Percentiles rank a stretch among this genome's conserved stretches.
Conservation (phyloP, 2,329 filamentous ascomycete genomes). For the Venturia carpophila region DNA sequence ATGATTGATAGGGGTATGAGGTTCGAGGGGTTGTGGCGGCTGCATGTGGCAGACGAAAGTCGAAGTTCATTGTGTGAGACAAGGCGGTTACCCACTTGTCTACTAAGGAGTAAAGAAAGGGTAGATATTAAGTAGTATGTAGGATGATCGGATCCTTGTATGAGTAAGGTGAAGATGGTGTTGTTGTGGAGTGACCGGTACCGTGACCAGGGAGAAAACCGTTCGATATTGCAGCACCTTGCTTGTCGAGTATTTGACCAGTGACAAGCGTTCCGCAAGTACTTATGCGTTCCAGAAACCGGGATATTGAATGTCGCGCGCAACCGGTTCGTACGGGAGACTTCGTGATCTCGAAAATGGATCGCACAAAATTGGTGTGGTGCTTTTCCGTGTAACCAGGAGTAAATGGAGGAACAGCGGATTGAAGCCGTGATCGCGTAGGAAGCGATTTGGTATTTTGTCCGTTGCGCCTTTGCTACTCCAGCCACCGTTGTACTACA, state of each 20-base stretch:
- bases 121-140: constrained; percentile 18
- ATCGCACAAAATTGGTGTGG: constrained; percentile 6
- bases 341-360: constrained; percentile 10
- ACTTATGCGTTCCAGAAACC: constrained; percentile 12
- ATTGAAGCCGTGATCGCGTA: constrained; percentile 13
- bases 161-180: not conserved
- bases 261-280: constrained; percentile 16
- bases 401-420: constrained; percentile 13
- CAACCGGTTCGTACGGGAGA: constrained; percentile 7
- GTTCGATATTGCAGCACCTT: constrained; percentile 16
- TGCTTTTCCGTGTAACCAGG: constrained; percentile 11
- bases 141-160: not conserved
- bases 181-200: constrained; percentile 15
- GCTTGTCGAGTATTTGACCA: constrained; percentile 15
- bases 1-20: constrained; percentile 56
- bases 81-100: constrained; percentile 17
- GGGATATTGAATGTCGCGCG: constrained; percentile 9
- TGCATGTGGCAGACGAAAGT: constrained; percentile 29
- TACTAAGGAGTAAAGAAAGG: constrained; percentile 17
- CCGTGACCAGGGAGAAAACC: constrained; percentile 17
- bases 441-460: constrained; percentile 9
- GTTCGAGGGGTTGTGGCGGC: constrained; percentile 30
- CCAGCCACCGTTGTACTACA: constrained; percentile 38
- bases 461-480: constrained; percentile 22
- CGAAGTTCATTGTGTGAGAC: constrained; percentile 32